These are phyloP conservation scores for Geotrichum klebahnii DNA, from an alignment of 1,139 yeast genomes.

Conservation along the genomic window DNA sequence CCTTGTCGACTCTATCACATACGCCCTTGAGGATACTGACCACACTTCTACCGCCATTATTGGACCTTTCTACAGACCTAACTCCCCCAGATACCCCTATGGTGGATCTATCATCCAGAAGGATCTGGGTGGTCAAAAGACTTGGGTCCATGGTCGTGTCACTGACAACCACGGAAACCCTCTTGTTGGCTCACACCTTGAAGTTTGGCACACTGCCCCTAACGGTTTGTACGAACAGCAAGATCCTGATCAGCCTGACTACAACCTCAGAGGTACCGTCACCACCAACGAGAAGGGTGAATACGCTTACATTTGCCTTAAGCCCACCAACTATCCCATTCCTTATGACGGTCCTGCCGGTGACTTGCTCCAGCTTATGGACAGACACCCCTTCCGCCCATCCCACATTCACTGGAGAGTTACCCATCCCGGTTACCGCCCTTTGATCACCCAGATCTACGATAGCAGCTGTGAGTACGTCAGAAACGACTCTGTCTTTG, in stretches of 20 bases:
- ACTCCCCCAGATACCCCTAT: slow-evolving; percentile 35
- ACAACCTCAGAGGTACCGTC: slow-evolving; percentile 39
- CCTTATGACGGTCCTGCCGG: slow-evolving; percentile 47
- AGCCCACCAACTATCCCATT: slow-evolving; percentile 42
- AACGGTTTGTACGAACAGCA: slow-evolving; percentile 44
- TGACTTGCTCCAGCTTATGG: slow-evolving; percentile 37
- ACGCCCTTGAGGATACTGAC: slow-evolving; percentile 29
- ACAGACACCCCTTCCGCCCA: slow-evolving; percentile 43
- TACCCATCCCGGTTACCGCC: slow-evolving; percentile 33
- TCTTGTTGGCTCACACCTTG: slow-evolving; percentile 36
- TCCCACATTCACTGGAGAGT: slow-evolving; percentile 42
- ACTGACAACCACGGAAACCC: slow-evolving; percentile 38
- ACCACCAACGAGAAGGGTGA: slow-evolving; percentile 37
- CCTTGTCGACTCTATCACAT: slow-evolving; percentile 39
- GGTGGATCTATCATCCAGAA: slow-evolving; percentile 38
- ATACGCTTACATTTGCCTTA: slow-evolving; percentile 36
- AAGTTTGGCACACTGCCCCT: slow-evolving; percentile 44
- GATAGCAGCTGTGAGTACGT: slow-evolving; percentile 34
- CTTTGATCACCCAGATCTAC: slow-evolving; percentile 38
- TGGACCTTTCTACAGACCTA: slow-evolving; percentile 38
- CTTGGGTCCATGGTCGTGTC: slow-evolving; percentile 35
- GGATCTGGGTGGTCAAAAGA: slow-evolving; percentile 37
- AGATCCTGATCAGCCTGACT: slow-evolving; percentile 40
- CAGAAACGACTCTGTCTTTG: slow-evolving; percentile 38
- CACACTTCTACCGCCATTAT: slow-evolving; percentile 39